phyloP scores from a whole-genome alignment of 2,329 filamentous ascomycete species.

The Colletotrichum agaves region DNA sequence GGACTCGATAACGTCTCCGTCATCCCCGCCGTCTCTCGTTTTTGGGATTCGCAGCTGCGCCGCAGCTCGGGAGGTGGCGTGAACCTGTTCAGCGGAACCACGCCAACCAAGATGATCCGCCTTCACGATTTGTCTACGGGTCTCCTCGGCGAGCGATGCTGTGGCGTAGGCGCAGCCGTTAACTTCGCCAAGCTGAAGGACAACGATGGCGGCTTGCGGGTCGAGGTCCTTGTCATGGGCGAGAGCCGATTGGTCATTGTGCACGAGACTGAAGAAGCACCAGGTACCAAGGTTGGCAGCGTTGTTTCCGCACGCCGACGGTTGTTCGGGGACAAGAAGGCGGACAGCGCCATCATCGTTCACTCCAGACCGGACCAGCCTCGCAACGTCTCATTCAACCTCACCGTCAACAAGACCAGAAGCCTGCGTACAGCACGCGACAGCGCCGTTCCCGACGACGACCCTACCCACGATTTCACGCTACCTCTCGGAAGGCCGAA shows the following conservation, averaged over 20 bases:
- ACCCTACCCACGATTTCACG: conserved; percentile 39
- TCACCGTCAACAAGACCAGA: conserved; percentile 55
- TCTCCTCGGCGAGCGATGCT: conserved; percentile 67
- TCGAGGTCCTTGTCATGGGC: conserved; percentile 65
- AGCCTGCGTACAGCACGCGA: conserved; percentile 28
- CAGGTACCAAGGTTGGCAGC: conserved; percentile 54
- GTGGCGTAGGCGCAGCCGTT: conserved; percentile 59
- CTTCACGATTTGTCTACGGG: conserved; percentile 63
- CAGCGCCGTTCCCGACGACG: conserved; percentile 24
- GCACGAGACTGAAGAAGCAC: conserved; percentile 62
- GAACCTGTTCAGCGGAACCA: conserved; percentile 66
- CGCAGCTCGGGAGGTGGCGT: conserved; percentile 61
- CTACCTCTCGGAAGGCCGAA: conserved; percentile 45
- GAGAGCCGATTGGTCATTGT: conserved; percentile 67
- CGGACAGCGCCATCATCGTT: conserved; percentile 65
- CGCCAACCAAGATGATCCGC: conserved; percentile 66
- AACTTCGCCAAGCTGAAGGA: conserved; percentile 44
- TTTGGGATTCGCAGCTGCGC: conserved; percentile 70
- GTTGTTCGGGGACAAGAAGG: conserved; percentile 45
- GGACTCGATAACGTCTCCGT: conserved; percentile 66
- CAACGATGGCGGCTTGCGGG: conserved; percentile 56
- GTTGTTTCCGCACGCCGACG: conserved; percentile 46
- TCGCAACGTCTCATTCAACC: conserved; percentile 59
- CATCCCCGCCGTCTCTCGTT: conserved; percentile 64
- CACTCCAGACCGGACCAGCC: conserved; percentile 56